Evolutionary conservation across 2,329 filamentous ascomycete genomes (phyloP).

Genomic region (Podosphaera xanthii): DNA sequence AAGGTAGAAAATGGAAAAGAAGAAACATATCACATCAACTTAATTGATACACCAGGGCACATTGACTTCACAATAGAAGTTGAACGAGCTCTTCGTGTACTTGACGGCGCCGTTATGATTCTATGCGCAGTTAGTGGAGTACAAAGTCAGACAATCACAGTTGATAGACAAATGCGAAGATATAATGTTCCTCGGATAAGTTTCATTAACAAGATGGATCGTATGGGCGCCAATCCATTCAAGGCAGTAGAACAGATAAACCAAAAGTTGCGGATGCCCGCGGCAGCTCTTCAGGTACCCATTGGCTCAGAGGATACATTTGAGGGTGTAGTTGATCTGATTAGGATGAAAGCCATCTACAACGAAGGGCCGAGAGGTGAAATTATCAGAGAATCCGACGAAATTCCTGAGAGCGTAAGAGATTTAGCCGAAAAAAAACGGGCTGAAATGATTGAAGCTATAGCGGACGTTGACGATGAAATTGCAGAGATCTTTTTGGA

Average conservation of each 20-base stretch:
- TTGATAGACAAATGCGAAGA: constrained; percentile 94
- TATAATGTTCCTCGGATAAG: constrained; percentile 92
- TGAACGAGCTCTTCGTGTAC: constrained; percentile 76
- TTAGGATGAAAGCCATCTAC: constrained; percentile 82
- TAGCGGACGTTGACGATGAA: constrained; percentile 93
- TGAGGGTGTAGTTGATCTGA: constrained; percentile 75
- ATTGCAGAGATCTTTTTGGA: constrained; percentile 91
- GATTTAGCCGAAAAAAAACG: constrained; percentile 64
- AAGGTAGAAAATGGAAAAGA: constrained; percentile 69
- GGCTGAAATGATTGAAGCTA: constrained; percentile 69
- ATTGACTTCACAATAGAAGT: constrained; percentile 99
- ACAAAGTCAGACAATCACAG: constrained; percentile 93
- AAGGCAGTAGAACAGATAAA: constrained; percentile 97
- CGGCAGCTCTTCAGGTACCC: constrained; percentile 82
- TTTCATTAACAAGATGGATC: constrained; percentile 99
- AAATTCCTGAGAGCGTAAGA: constrained; percentile 60
- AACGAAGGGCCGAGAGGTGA: constrained; percentile 71
- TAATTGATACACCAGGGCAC: constrained; percentile 96
- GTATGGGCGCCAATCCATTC: constrained; percentile 95
- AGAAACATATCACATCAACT: constrained; percentile 86
- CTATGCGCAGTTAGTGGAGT: constrained; percentile 92
- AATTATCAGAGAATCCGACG: constrained; percentile 50
- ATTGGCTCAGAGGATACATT: constrained; percentile 86
- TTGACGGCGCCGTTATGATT: constrained; percentile 97
- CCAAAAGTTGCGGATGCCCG: constrained; percentile 76